Conservation (phyloP, 352 stramenopile genomes). For the Globisporangium yorkense region DNA sequence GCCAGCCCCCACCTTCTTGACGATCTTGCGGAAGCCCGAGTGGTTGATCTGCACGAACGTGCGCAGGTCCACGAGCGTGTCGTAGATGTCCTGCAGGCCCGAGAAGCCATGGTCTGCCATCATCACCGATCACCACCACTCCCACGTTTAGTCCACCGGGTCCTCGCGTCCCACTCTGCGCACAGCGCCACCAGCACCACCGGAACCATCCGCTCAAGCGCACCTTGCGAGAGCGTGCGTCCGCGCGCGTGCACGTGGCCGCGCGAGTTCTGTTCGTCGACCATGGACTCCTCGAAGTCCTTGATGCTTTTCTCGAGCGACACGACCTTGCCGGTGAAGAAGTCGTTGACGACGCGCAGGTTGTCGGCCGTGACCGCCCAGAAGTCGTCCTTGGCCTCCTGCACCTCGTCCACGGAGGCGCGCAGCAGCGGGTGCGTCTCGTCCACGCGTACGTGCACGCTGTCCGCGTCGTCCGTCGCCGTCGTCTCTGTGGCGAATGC, state of each 20-base stretch:
- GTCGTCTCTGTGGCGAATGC: background rate
- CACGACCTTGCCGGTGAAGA: constrained; percentile 67
- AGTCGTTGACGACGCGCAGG: constrained; percentile 82
- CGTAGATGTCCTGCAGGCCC: constrained; percentile 85
- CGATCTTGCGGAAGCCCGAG: constrained; percentile 91
- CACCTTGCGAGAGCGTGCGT: constrained; percentile 58
- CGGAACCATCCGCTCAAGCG: background rate
- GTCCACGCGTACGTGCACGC: constrained; percentile 37
- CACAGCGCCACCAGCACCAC: background rate
- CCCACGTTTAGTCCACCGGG: background rate
- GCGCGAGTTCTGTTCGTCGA: constrained; percentile 61
- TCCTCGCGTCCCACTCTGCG: background rate
- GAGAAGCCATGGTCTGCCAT: constrained; percentile 64
- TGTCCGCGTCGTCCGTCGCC: constrained; percentile 5
- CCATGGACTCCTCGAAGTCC: constrained; percentile 67
- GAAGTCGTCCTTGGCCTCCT: constrained; percentile 78
- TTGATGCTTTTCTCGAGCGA: constrained; percentile 60
- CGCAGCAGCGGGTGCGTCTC: constrained; percentile 62
- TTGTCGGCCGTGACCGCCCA: constrained; percentile 77
- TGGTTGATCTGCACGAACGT: constrained; percentile 91
- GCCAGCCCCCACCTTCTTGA: constrained; percentile 74
- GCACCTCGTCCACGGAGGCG: constrained; percentile 44
- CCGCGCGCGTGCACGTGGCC: constrained; percentile 71
- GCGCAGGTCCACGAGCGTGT: constrained; percentile 85
- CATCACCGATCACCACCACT: background rate